phyloP scores from a whole-genome alignment of 139 green algal genomes.

The Chlamydomonas sp. region DNA sequence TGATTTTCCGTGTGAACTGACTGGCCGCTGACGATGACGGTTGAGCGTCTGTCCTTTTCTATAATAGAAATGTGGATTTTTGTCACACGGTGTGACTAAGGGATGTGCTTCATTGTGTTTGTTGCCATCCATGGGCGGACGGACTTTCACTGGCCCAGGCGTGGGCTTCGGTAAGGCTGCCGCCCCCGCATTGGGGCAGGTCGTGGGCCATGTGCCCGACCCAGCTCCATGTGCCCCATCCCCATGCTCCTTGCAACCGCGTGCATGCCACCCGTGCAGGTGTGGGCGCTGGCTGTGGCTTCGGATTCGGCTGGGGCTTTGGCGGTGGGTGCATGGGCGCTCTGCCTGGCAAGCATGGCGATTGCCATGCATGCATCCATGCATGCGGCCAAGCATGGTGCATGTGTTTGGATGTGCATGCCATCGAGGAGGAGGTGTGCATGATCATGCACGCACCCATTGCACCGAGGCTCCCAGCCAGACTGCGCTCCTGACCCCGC shows the following conservation, averaged over 20 bases:
- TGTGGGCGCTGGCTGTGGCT: constrained; percentile 43
- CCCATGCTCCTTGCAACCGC: background rate
- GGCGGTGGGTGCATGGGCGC: constrained; percentile 31
- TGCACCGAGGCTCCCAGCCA: background rate
- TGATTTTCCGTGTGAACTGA: too few species aligned
- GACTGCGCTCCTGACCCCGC: background rate
- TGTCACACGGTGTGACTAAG: too few species aligned
- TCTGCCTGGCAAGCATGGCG: too few species aligned
- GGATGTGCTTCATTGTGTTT: too few species aligned
- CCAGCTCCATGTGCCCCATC: too few species aligned
- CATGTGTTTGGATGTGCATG: background rate
- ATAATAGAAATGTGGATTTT: too few species aligned
- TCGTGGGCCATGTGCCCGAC: too few species aligned
- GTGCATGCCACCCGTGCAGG: constrained; percentile 22
- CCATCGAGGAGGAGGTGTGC: background rate
- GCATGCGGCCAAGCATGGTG: background rate
- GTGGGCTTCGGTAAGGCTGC: constrained; percentile 42
- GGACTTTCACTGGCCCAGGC: constrained; percentile 33
- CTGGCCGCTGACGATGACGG: too few species aligned
- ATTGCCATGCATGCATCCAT: too few species aligned
- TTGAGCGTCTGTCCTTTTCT: too few species aligned
- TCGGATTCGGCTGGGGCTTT: constrained; percentile 56
- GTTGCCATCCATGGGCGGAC: constrained; percentile 53
- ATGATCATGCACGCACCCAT: background rate
- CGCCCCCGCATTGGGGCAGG: background rate